These are phyloP conservation scores for Ceratobasidium papillatum DNA, from an alignment of 1,284 basidiomycete species.

Conservation along the genomic window DNA sequence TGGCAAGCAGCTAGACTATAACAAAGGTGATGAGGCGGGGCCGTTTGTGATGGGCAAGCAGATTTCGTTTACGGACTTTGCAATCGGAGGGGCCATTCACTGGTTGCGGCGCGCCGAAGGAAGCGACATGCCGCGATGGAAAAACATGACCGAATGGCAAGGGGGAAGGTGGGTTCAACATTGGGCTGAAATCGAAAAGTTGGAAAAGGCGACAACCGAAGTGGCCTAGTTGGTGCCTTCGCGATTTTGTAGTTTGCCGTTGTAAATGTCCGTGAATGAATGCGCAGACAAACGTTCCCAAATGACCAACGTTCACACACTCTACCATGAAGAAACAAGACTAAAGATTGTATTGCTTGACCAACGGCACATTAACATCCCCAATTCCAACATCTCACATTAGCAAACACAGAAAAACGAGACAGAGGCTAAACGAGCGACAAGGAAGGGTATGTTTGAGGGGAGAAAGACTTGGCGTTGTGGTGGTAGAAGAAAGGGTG, in stretches of 20 bases:
- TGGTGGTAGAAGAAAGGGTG: not conserved
- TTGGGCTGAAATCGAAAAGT: slow-evolving; percentile 25
- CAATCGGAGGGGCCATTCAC: slow-evolving; percentile 17
- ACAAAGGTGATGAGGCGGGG: slow-evolving; percentile 11
- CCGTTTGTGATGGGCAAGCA: slow-evolving; percentile 24
- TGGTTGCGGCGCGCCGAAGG: slow-evolving; percentile 9
- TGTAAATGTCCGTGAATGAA: too few species aligned
- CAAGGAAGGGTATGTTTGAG: not conserved
- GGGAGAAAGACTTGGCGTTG: not conserved
- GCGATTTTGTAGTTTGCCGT: not conserved
- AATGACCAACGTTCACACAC: too few species aligned
- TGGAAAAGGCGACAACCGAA: slow-evolving; percentile 16
- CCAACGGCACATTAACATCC: slow-evolving; percentile 17
- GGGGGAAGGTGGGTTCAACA: slow-evolving; percentile 12
- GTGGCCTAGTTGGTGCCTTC: not conserved
- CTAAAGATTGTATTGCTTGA: slow-evolving; percentile 15
- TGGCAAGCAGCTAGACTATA: slow-evolving; percentile 12
- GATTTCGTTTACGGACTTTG: slow-evolving; percentile 30
- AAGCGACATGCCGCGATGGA: slow-evolving; percentile 15
- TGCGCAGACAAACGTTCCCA: too few species aligned
- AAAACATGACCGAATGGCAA: slow-evolving; percentile 18
- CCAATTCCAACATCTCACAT: not conserved
- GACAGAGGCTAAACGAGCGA: slow-evolving; percentile 1
- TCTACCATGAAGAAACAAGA: slow-evolving; percentile 5
- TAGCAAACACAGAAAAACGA: slow-evolving; percentile 5